These are phyloP conservation scores for Elsinoe batatas DNA, from an alignment of 2,329 filamentous ascomycete genomes.

Conservation along the genomic window DNA sequence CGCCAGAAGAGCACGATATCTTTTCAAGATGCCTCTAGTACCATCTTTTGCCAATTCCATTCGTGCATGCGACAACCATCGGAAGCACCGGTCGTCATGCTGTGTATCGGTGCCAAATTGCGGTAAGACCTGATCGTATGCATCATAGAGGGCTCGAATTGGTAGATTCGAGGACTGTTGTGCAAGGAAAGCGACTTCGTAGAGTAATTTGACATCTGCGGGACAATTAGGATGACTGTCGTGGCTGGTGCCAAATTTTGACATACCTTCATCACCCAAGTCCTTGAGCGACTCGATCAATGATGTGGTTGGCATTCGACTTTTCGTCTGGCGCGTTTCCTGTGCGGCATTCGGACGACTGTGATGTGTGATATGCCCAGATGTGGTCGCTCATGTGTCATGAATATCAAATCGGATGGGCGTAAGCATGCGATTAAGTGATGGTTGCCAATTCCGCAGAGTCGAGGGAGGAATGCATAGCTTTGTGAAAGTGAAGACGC, in stretches of 20 bases:
- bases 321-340: constrained; percentile 30
- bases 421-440: constrained; percentile 1
- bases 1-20: constrained; percentile 58
- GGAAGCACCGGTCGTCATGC: constrained; percentile 64
- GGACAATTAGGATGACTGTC: constrained; percentile 3
- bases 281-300: constrained; percentile 28
- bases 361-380: neutral
- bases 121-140: constrained; percentile 68
- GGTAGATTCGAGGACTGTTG: constrained; percentile 57
- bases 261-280: constrained; percentile 33
- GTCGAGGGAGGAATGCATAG: neutral
- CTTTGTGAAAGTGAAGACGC: neutral
- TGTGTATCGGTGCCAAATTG: constrained; percentile 61
- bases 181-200: constrained; percentile 64
- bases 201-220: constrained; percentile 67
- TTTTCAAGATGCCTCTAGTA: constrained; percentile 51
- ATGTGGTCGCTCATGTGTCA: neutral
- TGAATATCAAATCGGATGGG: neutral
- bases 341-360: constrained; percentile 31
- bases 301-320: constrained; percentile 29
- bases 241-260: neutral
- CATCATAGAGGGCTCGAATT: constrained; percentile 68
- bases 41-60: constrained; percentile 30
- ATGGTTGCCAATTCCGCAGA: neutral
- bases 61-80: constrained; percentile 70